These are phyloP conservation scores for Furcasterigmium furcatum DNA, from an alignment of 2,329 filamentous ascomycete species.

Conservation along the genomic window DNA sequence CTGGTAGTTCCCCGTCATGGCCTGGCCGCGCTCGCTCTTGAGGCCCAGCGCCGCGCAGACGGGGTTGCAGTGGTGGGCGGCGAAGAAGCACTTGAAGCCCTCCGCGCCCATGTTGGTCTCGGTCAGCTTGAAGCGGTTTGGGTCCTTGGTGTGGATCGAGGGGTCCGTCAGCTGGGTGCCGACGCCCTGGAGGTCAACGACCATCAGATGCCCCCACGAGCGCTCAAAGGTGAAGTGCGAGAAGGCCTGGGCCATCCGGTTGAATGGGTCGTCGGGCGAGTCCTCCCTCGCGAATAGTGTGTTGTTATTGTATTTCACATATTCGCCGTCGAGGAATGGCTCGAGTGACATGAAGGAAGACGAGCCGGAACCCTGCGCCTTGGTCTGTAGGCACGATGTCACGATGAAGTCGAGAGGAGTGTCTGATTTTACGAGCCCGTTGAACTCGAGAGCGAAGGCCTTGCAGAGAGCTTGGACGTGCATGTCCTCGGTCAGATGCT, in stretches of 20 bases:
- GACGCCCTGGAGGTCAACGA: conserved; percentile 33
- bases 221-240: conserved; percentile 39
- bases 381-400: too few species aligned
- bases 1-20: conserved; percentile 12
- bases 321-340: too few species aligned
- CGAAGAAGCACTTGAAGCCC: conserved; percentile 35
- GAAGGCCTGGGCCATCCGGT: conserved; percentile 31
- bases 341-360: too few species aligned
- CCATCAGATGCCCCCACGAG: conserved; percentile 28
- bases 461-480: too few species aligned
- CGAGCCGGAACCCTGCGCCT: too few species aligned
- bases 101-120: conserved; percentile 27
- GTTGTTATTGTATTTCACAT: too few species aligned
- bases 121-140: conserved; percentile 24
- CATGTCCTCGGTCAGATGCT: too few species aligned
- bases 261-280: too few species aligned
- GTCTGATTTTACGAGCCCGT: too few species aligned
- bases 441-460: too few species aligned
- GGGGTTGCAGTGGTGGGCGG: conserved; percentile 27
- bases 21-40: conserved; percentile 16
- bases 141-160: conserved; percentile 29
- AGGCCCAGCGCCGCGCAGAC: conserved; percentile 25
- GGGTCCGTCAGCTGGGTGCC: too few species aligned
- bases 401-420: conserved; percentile 29
- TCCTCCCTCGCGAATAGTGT: too few species aligned